Evolutionary conservation across 2,329 filamentous ascomycete species (phyloP).

Genomic region (Arthrobotrys pseudoclavata): DNA sequence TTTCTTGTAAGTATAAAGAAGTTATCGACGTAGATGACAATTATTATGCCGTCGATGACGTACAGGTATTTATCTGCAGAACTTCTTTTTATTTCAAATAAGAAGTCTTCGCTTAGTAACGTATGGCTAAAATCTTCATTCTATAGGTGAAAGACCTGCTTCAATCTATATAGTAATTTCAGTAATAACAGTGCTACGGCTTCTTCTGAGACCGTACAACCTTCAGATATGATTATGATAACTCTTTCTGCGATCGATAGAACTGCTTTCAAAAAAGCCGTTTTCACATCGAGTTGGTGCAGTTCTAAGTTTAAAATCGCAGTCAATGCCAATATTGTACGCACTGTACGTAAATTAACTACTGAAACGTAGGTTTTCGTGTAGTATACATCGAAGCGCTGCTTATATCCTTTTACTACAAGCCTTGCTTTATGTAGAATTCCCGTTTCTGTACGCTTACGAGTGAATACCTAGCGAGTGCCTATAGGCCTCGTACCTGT

Average conservation of each 20-base stretch:
- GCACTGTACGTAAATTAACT: too few species aligned
- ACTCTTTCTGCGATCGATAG: background rate
- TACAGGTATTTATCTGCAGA: background rate
- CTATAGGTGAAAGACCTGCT: background rate
- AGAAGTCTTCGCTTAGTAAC: background rate
- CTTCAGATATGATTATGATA: slow-evolving; percentile 4
- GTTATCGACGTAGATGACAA: background rate
- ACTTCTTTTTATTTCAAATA: background rate
- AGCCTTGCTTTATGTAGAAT: background rate
- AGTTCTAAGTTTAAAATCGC: background rate
- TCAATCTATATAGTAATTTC: slow-evolving; percentile 3
- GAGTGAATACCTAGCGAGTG: background rate
- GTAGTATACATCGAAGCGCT: background rate
- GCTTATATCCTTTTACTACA: slow-evolving; percentile 4
- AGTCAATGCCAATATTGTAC: background rate
- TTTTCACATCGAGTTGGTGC: background rate
- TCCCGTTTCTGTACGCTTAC: background rate
- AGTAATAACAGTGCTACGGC: slow-evolving; percentile 10
- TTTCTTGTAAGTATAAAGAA: background rate
- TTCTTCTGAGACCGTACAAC: slow-evolving; percentile 7
- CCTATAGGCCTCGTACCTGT: slow-evolving; percentile 4
- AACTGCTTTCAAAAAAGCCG: background rate
- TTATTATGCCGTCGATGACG: background rate
- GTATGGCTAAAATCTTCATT: background rate
- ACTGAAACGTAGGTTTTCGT: background rate